Evolutionary conservation across 768 basidiomycete species (phyloP), one percentile per base, ranked within the genome.

Genomic region (Leccinum subgranulosum): DNA sequence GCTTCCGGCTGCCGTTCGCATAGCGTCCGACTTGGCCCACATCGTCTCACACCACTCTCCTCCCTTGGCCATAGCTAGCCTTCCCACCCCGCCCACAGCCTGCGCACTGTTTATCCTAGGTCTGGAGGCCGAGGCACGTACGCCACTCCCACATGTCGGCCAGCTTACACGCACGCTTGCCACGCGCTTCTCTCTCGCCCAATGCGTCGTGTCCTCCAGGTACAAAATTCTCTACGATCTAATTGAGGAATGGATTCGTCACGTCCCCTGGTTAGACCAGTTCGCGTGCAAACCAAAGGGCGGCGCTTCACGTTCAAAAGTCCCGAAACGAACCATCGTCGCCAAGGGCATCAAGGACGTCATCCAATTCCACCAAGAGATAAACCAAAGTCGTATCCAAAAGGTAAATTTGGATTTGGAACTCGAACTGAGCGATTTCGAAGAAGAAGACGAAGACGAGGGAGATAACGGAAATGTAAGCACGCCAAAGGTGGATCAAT

Each of bases 191-290:
- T 77, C 81, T 34, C 74, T 79, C 36, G 75, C 78, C 15, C 80
- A 83, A 54, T 74, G 76, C 29, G 77, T 81, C 48, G 80, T 90
- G 27, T 84, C 89, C 81, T 74, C 80, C 28, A 84, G 88, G 3
- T 92, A 92, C 73, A 87, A 84, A 68, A 61, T 75, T 36, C 69
- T 90, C 28, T 84, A 85, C 64, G 84, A 87, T 63, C 71, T 81
- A 55, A 72, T 91, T 31, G 79, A 79, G 34, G 73, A 77, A 55
- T 84, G 83, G 78, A 81, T 84, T 27, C 75, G 79, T 50, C 79
- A 81, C n/a, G 77, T 92, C 3, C 87, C 88, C 5, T 93, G 90
- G 91, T 75, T 91, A 11, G 79, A 84, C 59, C 79, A 82, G 48
- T 85, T 84, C 59, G 70, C 76, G 11, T 61, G 58, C 62, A 70